These are phyloP conservation scores for Colletotrichum coccodes DNA, from an alignment of 2,329 filamentous ascomycete species.

Conservation along the genomic window DNA sequence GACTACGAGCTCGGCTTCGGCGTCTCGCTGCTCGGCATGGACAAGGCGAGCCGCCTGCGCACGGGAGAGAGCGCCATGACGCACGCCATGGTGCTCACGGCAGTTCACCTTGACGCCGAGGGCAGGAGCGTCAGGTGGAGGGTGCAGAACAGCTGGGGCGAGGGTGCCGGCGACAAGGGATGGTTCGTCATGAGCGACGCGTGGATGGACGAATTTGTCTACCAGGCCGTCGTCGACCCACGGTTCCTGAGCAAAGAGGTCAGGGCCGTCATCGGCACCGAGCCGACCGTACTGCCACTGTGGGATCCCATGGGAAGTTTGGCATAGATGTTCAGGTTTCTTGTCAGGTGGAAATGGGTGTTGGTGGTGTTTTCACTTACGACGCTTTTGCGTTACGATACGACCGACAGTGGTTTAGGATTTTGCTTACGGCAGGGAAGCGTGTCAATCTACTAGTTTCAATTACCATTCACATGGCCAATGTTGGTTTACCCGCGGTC, in stretches of 20 bases:
- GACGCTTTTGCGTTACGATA: too few species aligned
- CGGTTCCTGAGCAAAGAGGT: conserved; percentile 73
- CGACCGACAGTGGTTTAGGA: conserved; percentile 7
- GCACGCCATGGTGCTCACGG: conserved; percentile 92
- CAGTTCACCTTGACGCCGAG: conserved; percentile 78
- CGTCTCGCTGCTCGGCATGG: conserved; percentile 76
- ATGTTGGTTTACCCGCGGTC: neutral
- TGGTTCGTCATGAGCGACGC: conserved; percentile 91
- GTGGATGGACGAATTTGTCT: conserved; percentile 85
- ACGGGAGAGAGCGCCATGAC: conserved; percentile 87
- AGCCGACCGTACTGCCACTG: conserved; percentile 76
- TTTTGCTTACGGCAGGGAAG: conserved; percentile 5
- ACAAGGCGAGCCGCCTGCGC: conserved; percentile 78
- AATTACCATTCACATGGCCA: neutral
- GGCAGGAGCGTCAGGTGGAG: conserved; percentile 79
- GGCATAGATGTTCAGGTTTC: conserved; percentile 55
- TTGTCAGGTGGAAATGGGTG: neutral
- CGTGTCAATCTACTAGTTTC: conserved; percentile 6
- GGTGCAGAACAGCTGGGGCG: conserved; percentile 89
- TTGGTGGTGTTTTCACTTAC: too few species aligned
- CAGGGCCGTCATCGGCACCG: conserved; percentile 74
- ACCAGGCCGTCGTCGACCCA: conserved; percentile 86
- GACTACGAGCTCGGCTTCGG: conserved; percentile 90
- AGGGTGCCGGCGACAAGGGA: conserved; percentile 75
- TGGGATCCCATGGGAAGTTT: conserved; percentile 86